Conservation (phyloP, 805 yeast species). For the Candida qinlingensis region DNA sequence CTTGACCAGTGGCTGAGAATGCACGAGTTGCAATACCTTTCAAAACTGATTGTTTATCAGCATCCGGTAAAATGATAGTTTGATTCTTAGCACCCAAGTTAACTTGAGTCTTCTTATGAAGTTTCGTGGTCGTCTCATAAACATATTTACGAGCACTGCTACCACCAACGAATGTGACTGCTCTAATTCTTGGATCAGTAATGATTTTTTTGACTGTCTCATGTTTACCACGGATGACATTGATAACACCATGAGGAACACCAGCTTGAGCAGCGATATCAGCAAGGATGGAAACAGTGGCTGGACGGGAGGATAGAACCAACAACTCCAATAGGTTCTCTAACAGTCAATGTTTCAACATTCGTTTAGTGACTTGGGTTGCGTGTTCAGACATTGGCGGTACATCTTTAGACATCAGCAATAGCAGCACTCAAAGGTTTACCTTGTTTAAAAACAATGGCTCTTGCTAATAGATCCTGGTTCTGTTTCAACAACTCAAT, state of each 20-base stretch:
- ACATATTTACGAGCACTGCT: conserved; percentile 74
- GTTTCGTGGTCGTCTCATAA: conserved; percentile 54
- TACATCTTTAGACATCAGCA: conserved; percentile 72
- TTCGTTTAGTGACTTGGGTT: conserved; percentile 56
- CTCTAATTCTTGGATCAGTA: conserved; percentile 70
- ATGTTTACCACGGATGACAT: conserved; percentile 67
- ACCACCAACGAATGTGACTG: conserved; percentile 74
- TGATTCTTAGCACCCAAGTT: conserved; percentile 79
- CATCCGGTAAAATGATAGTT: conserved; percentile 67
- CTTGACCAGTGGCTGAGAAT: conserved; percentile 80
- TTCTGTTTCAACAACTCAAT: conserved; percentile 59
- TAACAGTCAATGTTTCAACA: conserved; percentile 68
- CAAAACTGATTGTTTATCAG: conserved; percentile 55
- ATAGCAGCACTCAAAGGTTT: conserved; percentile 70
- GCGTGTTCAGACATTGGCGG: conserved; percentile 79
- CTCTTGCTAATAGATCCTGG: conserved; percentile 62
- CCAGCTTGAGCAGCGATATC: conserved; percentile 71
- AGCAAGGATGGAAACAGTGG: conserved; percentile 71
- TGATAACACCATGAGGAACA: conserved; percentile 66
- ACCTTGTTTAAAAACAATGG: conserved; percentile 68
- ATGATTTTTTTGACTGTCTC: conserved; percentile 64
- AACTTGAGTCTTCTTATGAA: conserved; percentile 73
- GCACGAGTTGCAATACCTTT: conserved; percentile 70
- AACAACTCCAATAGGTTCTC: conserved; percentile 70
- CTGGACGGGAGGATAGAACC: conserved; percentile 79